Base-by-base conservation (phyloP, 2,329 filamentous ascomycete genomes). In the Capronia epimyces region DNA sequence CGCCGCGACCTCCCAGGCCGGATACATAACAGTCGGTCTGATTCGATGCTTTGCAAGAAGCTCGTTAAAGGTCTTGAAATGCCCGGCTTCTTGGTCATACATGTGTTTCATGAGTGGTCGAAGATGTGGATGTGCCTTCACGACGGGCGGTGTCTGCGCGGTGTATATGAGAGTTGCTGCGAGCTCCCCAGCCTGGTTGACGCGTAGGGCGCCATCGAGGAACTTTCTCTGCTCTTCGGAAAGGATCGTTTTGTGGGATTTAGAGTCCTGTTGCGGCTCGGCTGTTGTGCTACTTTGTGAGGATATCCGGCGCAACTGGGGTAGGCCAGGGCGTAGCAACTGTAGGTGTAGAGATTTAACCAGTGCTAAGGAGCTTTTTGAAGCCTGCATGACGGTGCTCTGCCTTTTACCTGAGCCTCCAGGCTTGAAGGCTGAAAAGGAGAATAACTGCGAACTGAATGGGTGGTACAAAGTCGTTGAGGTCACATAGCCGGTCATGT, bases 101-200 rank as follows among this genome's bases (percentile, higher is more conserved):
- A 98, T 98, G 77, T 97, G 93, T 62, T 84, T 81, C 89, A 98
- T 95, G 25, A 97, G 73, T 0, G 89, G 86, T 5, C 88, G 84
- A 15, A 98, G 82, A 66, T 95, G 87, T 1, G 93, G 91, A 67
- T 96, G 84, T 3, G 84, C 80, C 59, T 81, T 79, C 50, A 89
- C 76, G 46, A 97, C 73, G n/a, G 84, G 80, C 0, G 90, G 89
- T 1, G 83, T 91, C 69, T 98, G 93, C 1, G 88, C 84, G 1
- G 82, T 83, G 74, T 97, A 98, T 69, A 98, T 98, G 49, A 95
- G 81, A 21, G 88, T 91, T 24, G 93, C 93, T 48, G 93, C 93
- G n/a, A 98, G 81, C 71, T 98, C 93, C 65, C 93, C 93, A 20
- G 93, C 89, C 72, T 98, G 93, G 70, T 98, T 97, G 50, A 98